These are phyloP conservation scores for Pseudopediastrum boryanum DNA, from an alignment of 139 green algal species.

Conservation along the genomic window DNA sequence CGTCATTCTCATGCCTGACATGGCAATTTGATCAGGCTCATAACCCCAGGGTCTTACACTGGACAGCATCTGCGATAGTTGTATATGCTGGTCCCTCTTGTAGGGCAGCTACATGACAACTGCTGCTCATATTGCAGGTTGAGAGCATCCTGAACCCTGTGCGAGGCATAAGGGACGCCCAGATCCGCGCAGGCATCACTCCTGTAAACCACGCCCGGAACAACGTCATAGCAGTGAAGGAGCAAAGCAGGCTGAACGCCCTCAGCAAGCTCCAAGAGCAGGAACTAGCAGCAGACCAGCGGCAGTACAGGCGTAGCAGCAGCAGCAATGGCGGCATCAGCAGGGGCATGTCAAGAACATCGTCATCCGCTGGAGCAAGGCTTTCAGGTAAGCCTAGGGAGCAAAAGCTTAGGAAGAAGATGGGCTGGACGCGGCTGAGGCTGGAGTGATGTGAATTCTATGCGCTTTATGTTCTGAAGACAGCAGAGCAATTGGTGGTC, in stretches of 20 bases:
- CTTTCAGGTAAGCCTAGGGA: no score
- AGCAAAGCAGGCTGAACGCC: constrained; percentile 57
- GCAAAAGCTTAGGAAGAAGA: no score
- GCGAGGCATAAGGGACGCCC: constrained; percentile 54
- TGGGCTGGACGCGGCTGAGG: no score
- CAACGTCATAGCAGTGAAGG: constrained; percentile 61
- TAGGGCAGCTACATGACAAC: not conserved
- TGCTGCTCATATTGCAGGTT: constrained; percentile 46
- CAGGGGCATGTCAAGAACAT: not conserved
- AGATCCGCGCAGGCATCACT: constrained; percentile 53
- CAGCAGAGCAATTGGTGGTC: no score
- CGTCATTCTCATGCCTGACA: not conserved
- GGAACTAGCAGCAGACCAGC: constrained; percentile 17
- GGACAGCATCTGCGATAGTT: not conserved
- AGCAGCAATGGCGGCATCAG: not conserved
- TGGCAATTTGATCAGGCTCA: not conserved
- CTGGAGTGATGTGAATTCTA: no score
- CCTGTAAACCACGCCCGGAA: constrained; percentile 58
- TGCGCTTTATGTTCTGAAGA: no score
- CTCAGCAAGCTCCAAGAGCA: constrained; percentile 45
- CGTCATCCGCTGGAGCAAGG: not conserved
- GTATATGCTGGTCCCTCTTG: not conserved
- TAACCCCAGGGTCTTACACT: not conserved
- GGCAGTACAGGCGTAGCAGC: not conserved
- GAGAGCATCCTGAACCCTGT: constrained; percentile 62